phyloP scores from a whole-genome alignment of 31 red algal species.

The Asparagopsis taxiformis region DNA sequence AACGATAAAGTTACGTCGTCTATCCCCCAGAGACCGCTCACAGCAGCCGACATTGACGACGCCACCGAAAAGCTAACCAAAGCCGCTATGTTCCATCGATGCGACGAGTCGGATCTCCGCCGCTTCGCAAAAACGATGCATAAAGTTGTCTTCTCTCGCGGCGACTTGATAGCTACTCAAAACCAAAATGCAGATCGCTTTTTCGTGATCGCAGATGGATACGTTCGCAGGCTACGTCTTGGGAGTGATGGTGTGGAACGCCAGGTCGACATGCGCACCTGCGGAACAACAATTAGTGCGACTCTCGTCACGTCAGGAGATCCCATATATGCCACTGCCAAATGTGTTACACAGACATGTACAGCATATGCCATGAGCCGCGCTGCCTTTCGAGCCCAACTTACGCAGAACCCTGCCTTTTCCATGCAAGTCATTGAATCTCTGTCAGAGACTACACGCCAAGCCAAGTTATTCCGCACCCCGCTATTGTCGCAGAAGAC shows the following conservation, averaged over 20 bases:
- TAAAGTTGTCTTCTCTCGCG: neutral
- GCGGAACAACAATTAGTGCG: conserved; percentile 17
- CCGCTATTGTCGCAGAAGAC: conserved; percentile 54
- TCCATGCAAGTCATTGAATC: conserved; percentile 38
- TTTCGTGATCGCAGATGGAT: conserved; percentile 8
- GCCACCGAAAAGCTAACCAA: neutral
- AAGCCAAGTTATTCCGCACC: conserved; percentile 46
- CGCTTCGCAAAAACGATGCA: neutral
- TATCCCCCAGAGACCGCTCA: too few relatives aligned
- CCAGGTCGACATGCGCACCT: conserved; percentile 1
- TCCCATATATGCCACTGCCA: conserved; percentile 33
- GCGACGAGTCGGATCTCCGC: neutral
- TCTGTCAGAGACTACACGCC: conserved; percentile 36
- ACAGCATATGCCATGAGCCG: conserved; percentile 37
- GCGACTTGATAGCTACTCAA: conserved; percentile 9
- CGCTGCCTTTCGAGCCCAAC: conserved; percentile 24
- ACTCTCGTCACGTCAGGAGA: conserved; percentile 46
- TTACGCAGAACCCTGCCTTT: conserved; percentile 15
- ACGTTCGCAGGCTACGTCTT: neutral
- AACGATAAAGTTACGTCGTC: too few relatives aligned
- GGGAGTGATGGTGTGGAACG: neutral
- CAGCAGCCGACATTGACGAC: neutral
- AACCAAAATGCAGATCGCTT: neutral
- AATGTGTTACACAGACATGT: conserved; percentile 51
- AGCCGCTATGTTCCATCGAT: conserved; percentile 4